A percentile compares a stretch with the other conserved stretches of the same genome.
phyloP scores from a whole-genome alignment of 352 stramenopile species.

The Hyphochytrium catenoides region DNA sequence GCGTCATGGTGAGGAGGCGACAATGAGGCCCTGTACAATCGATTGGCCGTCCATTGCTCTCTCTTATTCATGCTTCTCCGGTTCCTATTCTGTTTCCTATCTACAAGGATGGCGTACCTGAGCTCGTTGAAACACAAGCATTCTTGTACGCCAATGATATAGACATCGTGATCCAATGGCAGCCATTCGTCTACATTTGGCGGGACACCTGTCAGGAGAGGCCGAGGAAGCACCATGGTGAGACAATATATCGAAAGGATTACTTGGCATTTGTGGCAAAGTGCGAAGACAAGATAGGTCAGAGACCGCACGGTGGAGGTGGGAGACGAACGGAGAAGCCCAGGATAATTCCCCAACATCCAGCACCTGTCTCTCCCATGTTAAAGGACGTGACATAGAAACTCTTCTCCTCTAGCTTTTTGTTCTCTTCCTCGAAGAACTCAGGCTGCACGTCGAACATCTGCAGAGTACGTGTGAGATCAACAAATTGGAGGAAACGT shows the following conservation, averaged over 20 bases:
- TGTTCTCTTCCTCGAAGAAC: background rate
- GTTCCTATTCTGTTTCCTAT: conserved; percentile 26
- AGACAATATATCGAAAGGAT: conserved; percentile 3
- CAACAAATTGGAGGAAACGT: conserved; percentile 1
- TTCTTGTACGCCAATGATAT: conserved; percentile 70
- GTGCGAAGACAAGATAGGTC: conserved; percentile 14
- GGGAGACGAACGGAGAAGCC: no score
- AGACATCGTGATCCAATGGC: conserved; percentile 50
- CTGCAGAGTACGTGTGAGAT: background rate
- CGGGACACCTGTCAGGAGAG: conserved; percentile 1
- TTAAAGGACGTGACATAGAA: conserved; percentile 59
- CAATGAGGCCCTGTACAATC: no score
- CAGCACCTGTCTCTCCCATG: conserved; percentile 38
- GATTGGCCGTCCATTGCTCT: no score
- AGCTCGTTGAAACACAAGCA: conserved; percentile 56
- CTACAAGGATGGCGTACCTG: conserved; percentile 27
- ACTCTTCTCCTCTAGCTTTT: conserved; percentile 5
- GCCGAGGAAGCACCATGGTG: conserved; percentile 6
- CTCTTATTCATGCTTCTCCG: no score
- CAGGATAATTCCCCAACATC: no score
- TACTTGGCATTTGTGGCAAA: conserved; percentile 7
- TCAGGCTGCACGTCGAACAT: conserved; percentile 3
- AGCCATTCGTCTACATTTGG: conserved; percentile 27
- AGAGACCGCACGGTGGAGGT: no score
- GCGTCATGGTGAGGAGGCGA: no score